Conservation (phyloP, 2,329 filamentous ascomycete species). For the Monilinia polystroma region DNA sequence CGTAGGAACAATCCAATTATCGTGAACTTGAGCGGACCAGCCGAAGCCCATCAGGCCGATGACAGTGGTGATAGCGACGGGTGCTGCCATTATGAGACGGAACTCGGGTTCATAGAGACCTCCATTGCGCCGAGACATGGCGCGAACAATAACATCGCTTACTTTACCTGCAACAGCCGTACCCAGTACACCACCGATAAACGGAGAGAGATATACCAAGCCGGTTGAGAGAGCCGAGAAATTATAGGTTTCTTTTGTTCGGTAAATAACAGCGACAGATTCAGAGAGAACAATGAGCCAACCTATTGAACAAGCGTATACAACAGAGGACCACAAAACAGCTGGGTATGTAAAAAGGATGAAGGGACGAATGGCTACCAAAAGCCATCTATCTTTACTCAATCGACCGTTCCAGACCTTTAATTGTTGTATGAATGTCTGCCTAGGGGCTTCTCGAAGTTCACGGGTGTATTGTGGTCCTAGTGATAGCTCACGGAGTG, state of each 20-base stretch:
- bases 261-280: constrained; percentile 77
- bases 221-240: constrained; percentile 80
- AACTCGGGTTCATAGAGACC: constrained; percentile 96
- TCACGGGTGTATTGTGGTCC: constrained; percentile 62
- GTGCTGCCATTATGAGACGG: constrained; percentile 80
- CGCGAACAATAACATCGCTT: constrained; percentile 79
- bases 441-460: constrained; percentile 64
- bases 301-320: constrained; percentile 85
- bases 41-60: constrained; percentile 93
- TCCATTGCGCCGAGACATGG: constrained; percentile 81
- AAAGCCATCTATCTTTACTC: constrained; percentile 74
- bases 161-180: constrained; percentile 87
- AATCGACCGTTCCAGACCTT: constrained; percentile 77
- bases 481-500: constrained; percentile 1
- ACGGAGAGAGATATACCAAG: constrained; percentile 85
- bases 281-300: constrained; percentile 97
- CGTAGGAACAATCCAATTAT: constrained; percentile 89
- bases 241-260: constrained; percentile 66
- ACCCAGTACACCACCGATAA: constrained; percentile 84
- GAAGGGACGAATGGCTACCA: constrained; percentile 75
- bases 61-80: constrained; percentile 73
- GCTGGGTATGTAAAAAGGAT: constrained; percentile 84
- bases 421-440: constrained; percentile 73
- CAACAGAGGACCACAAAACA: constrained; percentile 81
- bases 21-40: constrained; percentile 76